Percentiles rank a stretch among this genome's conserved stretches.
phyloP scores from a whole-genome alignment of 352 stramenopile species.

The Phytophthora sojae region DNA sequence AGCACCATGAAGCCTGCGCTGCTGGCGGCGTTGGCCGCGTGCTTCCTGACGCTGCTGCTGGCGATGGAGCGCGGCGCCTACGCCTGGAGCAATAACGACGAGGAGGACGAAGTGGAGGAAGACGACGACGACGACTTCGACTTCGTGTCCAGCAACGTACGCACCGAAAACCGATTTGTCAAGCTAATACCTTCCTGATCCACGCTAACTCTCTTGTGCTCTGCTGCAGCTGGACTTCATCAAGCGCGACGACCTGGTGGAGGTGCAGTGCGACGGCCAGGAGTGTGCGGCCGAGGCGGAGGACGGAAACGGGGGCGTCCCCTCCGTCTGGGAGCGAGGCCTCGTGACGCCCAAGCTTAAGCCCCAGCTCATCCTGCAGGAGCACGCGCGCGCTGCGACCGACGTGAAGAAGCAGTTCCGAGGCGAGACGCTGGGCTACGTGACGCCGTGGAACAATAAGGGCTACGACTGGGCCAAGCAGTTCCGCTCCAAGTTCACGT shows the following conservation, averaged over 20 bases:
- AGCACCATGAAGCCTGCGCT: slow-evolving; percentile 25
- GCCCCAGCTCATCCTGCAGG: slow-evolving; percentile 55
- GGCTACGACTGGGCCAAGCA: slow-evolving; percentile 78
- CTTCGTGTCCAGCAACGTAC: slow-evolving; percentile 43
- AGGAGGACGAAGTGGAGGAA: slow-evolving; percentile 40
- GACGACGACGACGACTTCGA: slow-evolving; percentile 43
- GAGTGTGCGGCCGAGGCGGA: slow-evolving; percentile 32
- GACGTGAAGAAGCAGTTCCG: slow-evolving; percentile 46
- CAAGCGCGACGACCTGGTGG: slow-evolving; percentile 35
- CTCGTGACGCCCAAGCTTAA: slow-evolving; percentile 64
- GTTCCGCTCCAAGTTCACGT: slow-evolving; percentile 82
- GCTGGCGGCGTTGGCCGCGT: slow-evolving; percentile 24
- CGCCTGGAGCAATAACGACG: slow-evolving; percentile 32
- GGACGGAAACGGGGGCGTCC: slow-evolving; percentile 13
- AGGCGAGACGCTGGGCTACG: slow-evolving; percentile 75
- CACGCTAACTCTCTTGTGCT: background rate
- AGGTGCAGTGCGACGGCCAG: slow-evolving; percentile 48
- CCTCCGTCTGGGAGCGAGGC: slow-evolving; percentile 51
- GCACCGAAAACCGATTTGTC: background rate
- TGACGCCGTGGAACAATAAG: slow-evolving; percentile 83
- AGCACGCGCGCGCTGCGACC: slow-evolving; percentile 36
- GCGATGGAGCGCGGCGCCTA: slow-evolving; percentile 2
- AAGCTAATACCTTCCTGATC: background rate
- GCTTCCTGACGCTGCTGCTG: slow-evolving; percentile 30
- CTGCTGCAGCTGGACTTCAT: slow-evolving; percentile 36